Conservation (phyloP, 1,284 basidiomycete species). For the Papiliotrema fonsecae region DNA sequence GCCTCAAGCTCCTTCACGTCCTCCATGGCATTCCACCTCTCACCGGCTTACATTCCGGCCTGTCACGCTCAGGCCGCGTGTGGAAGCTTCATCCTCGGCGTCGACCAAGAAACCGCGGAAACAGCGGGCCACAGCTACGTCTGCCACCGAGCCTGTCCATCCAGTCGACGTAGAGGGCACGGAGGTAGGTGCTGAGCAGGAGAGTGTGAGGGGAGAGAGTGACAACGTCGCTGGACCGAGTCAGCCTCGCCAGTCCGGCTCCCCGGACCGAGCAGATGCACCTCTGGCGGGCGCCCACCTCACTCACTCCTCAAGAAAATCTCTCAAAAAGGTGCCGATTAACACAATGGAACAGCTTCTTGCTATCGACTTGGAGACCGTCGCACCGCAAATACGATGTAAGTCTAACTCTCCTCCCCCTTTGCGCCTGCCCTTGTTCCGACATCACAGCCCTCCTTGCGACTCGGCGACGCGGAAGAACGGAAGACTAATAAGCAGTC, state of each 20-base stretch:
- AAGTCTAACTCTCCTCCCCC: not conserved
- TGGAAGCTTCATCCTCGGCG: not conserved
- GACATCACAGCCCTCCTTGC: too few relatives aligned
- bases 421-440: too few relatives aligned
- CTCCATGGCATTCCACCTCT: slow-evolving; percentile 13
- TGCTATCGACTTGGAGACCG: not conserved
- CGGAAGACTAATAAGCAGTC: not conserved
- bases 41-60: slow-evolving; percentile 18
- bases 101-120: not conserved
- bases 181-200: not conserved
- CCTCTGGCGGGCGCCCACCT: too few relatives aligned
- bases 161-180: not conserved
- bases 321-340: not conserved
- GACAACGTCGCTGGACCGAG: too few relatives aligned
- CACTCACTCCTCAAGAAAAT: not conserved
- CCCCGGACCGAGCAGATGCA: too few relatives aligned
- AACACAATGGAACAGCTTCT: not conserved
- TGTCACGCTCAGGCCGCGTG: slow-evolving; percentile 2
- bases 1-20: slow-evolving; percentile 16
- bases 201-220: too few relatives aligned
- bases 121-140: not conserved
- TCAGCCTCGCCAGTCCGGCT: not conserved
- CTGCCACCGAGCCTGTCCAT: not conserved
- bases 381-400: not conserved
- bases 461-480: too few relatives aligned